These are phyloP conservation scores for Sicyos baderoa DNA, from an alignment of 306 rosid species.

Conservation along the genomic window DNA sequence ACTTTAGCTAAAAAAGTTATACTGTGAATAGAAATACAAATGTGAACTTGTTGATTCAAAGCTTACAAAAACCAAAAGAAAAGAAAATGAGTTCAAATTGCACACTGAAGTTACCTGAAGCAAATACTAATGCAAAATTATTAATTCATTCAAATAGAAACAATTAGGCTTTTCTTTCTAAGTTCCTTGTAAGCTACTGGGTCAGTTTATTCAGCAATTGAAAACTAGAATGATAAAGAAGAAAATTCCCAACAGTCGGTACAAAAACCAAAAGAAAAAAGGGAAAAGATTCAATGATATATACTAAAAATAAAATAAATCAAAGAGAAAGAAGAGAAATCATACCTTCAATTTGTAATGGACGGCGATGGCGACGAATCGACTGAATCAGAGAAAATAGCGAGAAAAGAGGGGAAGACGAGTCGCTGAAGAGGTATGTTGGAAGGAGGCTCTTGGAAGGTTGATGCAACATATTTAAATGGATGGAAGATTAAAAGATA, in stretches of 20 bases:
- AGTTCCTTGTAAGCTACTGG: background rate
- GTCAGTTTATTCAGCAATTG: conserved; percentile 14
- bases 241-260: conserved; percentile 16
- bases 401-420: no score
- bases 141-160: background rate
- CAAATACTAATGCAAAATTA: background rate
- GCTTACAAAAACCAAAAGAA: background rate
- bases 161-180: background rate
- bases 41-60: background rate
- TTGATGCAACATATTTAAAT: no score
- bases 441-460: no score
- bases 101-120: background rate
- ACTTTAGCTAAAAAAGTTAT: no score
- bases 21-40: no score
- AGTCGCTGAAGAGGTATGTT: no score
- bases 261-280: background rate
- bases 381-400: no score
- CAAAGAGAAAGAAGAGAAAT: no score
- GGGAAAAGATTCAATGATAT: background rate
- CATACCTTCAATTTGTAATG: no score
- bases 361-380: no score
- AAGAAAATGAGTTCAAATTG: conserved; percentile 5
- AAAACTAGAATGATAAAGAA: conserved; percentile 8
- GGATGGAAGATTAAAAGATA: no score
- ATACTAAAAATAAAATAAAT: no score